These are phyloP conservation scores for Diaporthe australafricana DNA, from an alignment of 2,329 filamentous ascomycete genomes.

Conservation along the genomic window DNA sequence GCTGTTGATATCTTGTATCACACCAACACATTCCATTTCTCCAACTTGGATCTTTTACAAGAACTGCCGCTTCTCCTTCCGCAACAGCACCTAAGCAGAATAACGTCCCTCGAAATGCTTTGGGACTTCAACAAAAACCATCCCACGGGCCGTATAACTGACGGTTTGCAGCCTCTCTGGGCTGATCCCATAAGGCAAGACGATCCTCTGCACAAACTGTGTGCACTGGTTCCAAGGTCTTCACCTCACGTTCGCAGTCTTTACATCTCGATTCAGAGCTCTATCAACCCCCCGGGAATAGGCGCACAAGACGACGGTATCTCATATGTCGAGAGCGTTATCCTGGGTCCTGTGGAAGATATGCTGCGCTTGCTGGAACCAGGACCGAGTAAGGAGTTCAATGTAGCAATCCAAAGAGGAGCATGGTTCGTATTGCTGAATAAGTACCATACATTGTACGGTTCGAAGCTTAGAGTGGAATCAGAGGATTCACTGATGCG, in stretches of 20 bases:
- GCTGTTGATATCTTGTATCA: not conserved
- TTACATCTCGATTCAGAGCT: not conserved
- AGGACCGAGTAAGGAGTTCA: not conserved
- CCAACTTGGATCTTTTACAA: not conserved
- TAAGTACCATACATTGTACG: not conserved
- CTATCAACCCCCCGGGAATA: not conserved
- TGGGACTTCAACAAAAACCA: not conserved
- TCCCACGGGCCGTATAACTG: not conserved
- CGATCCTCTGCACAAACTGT: not conserved
- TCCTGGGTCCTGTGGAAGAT: not conserved
- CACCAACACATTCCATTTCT: not conserved
- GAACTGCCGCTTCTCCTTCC: not conserved
- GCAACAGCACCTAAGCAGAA: not conserved
- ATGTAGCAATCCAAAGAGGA: not conserved
- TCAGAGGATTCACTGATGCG: not conserved
- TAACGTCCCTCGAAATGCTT: not conserved
- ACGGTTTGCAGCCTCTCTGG: not conserved
- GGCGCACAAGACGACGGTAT: not conserved
- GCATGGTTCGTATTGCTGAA: not conserved
- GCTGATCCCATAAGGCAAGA: not conserved
- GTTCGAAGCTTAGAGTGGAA: not conserved
- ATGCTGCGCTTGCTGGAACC: not conserved
- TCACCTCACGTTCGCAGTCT: not conserved
- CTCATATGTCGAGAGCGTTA: not conserved
- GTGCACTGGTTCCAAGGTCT: not conserved